A percentile compares a stretch with the other conserved stretches of the same genome.
Conservation (phyloP, 805 yeast species). For the Saccharomycopsis sp. region DNA sequence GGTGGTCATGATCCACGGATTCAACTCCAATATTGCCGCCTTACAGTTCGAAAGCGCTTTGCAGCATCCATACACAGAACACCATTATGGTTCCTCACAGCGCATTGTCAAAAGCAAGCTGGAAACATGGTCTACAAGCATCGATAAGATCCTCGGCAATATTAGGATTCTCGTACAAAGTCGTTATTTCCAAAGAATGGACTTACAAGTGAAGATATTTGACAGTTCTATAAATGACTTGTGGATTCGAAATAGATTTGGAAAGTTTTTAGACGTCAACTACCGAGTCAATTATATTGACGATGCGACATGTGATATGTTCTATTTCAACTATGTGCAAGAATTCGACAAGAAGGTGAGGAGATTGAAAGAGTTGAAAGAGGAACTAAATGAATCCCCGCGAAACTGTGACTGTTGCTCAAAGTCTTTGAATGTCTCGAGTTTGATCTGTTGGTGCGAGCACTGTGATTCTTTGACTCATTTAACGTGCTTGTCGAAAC, state of each 20-base stretch:
- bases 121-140: conserved; percentile 24
- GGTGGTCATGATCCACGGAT: conserved; percentile 57
- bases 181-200: conserved; percentile 38
- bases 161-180: conserved; percentile 38
- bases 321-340: not conserved
- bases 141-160: conserved; percentile 44
- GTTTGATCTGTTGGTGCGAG: not conserved
- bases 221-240: conserved; percentile 25
- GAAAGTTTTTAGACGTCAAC: conserved; percentile 15
- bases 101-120: conserved; percentile 9
- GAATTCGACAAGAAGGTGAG: not conserved
- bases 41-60: conserved; percentile 81
- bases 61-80: conserved; percentile 61
- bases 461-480: not conserved
- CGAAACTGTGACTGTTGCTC: not conserved
- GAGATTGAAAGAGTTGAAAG: not conserved
- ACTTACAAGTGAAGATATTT: conserved; percentile 43
- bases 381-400: conserved; percentile 2
- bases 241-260: conserved; percentile 34
- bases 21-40: conserved; percentile 63
- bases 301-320: not conserved
- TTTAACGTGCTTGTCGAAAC: not conserved
- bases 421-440: conserved; percentile 1
- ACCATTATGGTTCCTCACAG: conserved; percentile 23
- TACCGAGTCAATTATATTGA: conserved; percentile 1